These are phyloP conservation scores for Larix kaempferi DNA, from an alignment of 75 land plant species.

Conservation along the genomic window DNA sequence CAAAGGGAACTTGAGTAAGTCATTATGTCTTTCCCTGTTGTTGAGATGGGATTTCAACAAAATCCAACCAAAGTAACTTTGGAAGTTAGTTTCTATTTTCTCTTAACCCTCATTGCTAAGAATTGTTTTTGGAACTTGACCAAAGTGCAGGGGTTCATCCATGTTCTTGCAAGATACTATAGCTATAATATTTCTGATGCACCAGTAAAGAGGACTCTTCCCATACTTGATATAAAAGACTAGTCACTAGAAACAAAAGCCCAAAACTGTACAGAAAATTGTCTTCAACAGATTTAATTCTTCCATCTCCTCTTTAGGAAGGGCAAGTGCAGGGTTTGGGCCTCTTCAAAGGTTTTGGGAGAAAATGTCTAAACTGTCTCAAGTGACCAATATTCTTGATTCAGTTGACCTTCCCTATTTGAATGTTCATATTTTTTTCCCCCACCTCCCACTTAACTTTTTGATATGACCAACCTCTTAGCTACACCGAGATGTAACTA, in stretches of 20 bases:
- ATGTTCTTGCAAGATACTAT: background rate
- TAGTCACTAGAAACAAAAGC: background rate
- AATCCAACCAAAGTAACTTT: background rate
- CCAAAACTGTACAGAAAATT: no score
- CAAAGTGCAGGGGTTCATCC: background rate
- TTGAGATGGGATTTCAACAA: background rate
- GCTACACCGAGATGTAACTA: background rate
- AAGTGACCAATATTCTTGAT: background rate
- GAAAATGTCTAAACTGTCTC: background rate
- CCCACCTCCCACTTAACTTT: background rate
- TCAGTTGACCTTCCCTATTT: background rate
- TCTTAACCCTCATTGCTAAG: background rate
- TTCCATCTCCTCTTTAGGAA: background rate
- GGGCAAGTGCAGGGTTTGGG: background rate
- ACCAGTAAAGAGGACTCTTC: background rate
- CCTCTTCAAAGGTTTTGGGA: background rate
- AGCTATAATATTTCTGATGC: background rate
- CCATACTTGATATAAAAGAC: background rate
- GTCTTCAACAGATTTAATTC: no score
- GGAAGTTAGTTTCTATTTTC: background rate
- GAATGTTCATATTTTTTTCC: background rate
- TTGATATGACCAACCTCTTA: background rate
- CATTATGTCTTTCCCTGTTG: no score
- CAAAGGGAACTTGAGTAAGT: no score
- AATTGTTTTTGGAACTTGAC: background rate